These are phyloP conservation scores for Zopfia rhizophila DNA, from an alignment of 2,329 filamentous ascomycete genomes.

Conservation along the genomic window DNA sequence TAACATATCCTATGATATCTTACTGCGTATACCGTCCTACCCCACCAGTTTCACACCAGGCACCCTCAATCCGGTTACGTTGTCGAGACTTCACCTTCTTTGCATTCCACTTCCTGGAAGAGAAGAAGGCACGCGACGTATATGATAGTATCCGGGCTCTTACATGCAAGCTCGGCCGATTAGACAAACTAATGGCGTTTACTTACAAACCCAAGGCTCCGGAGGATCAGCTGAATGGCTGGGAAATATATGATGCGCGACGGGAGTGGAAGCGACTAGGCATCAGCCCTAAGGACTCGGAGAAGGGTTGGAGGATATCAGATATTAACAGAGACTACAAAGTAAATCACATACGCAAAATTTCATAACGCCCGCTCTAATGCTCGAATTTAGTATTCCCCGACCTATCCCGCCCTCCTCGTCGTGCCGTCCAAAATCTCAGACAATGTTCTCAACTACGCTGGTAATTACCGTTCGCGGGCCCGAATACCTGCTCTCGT, in stretches of 20 bases:
- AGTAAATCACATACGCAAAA: slow-evolving; percentile 47
- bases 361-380: slow-evolving; percentile 28
- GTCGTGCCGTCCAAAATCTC: slow-evolving; percentile 90
- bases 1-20: slow-evolving; percentile 91
- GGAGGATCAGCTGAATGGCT: slow-evolving; percentile 81
- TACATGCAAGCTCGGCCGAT: slow-evolving; percentile 81
- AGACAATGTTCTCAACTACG: slow-evolving; percentile 97
- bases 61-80: slow-evolving; percentile 85
- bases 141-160: slow-evolving; percentile 86
- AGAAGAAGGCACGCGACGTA: slow-evolving; percentile 79
- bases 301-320: slow-evolving; percentile 88
- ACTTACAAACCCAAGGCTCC: slow-evolving; percentile 78
- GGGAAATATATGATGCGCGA: slow-evolving; percentile 84
- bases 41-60: slow-evolving; percentile 73
- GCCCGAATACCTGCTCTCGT: slow-evolving; percentile 88
- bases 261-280: slow-evolving; percentile 89
- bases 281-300: slow-evolving; percentile 80
- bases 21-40: slow-evolving; percentile 82
- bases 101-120: slow-evolving; percentile 85
- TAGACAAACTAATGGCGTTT: slow-evolving; percentile 94
- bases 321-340: slow-evolving; percentile 88
- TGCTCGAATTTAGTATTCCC: slow-evolving; percentile 71
- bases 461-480: slow-evolving; percentile 86
- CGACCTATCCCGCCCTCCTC: slow-evolving; percentile 88
- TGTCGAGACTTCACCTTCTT: slow-evolving; percentile 95